Percentiles rank a stretch among this genome's conserved stretches.
These are phyloP conservation scores for Isochrysis galbana DNA, from an alignment of 78 protist genomes.

Conservation along the genomic window DNA sequence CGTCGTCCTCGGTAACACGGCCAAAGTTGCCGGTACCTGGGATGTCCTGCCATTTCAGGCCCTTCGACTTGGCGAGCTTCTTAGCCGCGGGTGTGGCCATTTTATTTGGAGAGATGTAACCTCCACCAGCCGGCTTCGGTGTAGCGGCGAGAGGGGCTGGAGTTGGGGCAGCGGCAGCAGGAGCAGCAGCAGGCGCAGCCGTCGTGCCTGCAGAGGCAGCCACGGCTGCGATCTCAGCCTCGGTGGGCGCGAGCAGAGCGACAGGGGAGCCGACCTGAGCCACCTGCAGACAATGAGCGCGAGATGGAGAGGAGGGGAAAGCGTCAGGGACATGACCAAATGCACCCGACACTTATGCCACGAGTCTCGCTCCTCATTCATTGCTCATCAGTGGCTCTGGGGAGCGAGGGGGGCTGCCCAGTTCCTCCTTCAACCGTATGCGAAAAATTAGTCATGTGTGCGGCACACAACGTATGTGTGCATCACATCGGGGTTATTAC, in stretches of 20 bases:
- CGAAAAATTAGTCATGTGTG: no score
- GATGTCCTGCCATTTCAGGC: background rate
- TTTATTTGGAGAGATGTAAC: background rate
- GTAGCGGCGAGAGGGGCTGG: background rate
- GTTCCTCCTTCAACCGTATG: no score
- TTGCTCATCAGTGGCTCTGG: no score
- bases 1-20: conserved; percentile 29
- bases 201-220: background rate
- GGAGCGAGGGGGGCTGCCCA: no score
- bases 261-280: background rate
- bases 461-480: no score
- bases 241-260: background rate
- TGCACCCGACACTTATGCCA: no score
- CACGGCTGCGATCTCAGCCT: background rate
- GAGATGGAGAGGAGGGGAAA: background rate
- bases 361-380: no score
- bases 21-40: conserved; percentile 19
- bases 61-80: conserved; percentile 7
- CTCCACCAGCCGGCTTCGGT: background rate
- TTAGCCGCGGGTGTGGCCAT: background rate
- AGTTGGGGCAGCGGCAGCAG: background rate
- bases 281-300: no score
- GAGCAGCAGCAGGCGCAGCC: background rate
- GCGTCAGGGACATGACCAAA: no score
- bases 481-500: no score